Evolutionary conservation across 208 protist genomes (phyloP).

Genomic region (Trypanosomatidae sp.): DNA sequence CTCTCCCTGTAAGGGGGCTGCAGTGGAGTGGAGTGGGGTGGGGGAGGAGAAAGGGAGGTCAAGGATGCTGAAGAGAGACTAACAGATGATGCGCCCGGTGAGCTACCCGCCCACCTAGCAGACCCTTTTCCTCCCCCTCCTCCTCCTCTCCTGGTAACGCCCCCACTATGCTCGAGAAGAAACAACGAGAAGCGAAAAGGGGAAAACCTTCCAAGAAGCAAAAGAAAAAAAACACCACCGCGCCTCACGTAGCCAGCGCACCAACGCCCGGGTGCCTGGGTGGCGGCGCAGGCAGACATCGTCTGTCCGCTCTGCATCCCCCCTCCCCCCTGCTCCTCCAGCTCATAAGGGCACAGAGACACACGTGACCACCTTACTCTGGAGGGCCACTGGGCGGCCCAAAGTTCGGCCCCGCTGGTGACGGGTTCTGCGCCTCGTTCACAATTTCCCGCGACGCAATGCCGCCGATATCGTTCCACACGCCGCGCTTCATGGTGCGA

Average conservation of each 20-base stretch:
- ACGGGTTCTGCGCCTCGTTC: conserved; percentile 40
- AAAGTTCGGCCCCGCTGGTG: conserved; percentile 42
- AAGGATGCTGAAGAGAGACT: neutral
- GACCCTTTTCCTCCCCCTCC: neutral
- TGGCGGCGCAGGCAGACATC: neutral
- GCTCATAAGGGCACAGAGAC: neutral
- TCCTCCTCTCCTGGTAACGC: neutral
- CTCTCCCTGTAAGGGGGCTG: neutral
- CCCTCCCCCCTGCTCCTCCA: neutral
- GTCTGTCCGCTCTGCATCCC: neutral
- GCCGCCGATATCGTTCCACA: conserved; percentile 83
- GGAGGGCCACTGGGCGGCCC: conserved; percentile 61
- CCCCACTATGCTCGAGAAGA: neutral
- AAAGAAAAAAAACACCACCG: no score
- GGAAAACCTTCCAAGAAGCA: neutral
- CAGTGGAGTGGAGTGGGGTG: neutral
- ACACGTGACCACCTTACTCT: conserved; percentile 16
- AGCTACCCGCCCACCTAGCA: neutral
- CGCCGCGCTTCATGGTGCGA: conserved; percentile 36
- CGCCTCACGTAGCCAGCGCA: neutral
- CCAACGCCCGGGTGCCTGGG: neutral
- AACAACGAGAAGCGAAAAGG: neutral
- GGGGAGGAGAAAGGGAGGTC: neutral
- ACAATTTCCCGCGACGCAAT: conserved; percentile 43
- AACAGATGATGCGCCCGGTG: neutral